Base-by-base conservation (phyloP, 306 rosid genomes). In the Quillaja saponaria region DNA sequence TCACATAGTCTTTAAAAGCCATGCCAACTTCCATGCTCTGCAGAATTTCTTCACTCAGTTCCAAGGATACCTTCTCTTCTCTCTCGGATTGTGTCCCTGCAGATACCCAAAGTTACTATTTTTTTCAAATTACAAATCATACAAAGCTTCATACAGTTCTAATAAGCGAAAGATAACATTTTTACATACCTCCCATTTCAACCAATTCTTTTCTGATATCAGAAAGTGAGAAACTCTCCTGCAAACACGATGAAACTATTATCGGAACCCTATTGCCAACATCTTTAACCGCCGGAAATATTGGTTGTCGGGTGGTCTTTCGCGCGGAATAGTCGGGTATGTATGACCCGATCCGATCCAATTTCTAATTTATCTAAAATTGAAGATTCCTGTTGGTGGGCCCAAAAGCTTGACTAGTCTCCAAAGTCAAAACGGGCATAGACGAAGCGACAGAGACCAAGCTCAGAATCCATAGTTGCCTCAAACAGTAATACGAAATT, bases 1-100 rank as follows among this genome's bases (percentile, higher is more conserved):
- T 68, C 63, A 88, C 98, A 52, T 88, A 92, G 78, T 88, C 98
- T 78, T 87, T 82, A 76, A 92, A 92, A 34, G 90, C 76, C 87
- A 92, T 80, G 69, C 98, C 98, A 12, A 92, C 95, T 86, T 92
- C 98, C 98, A 92, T 92, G 80, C 98, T 88, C 49, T 84, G 98
- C 72, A 88, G 81, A 71, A 88, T 82, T 73, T 88, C 98, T 78
- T 92, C 95, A 6, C 88, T 92, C 40, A 88, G 85, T 71, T 92
- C 98, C 87, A 92, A 39, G 19, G 95, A 88, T 1, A 79, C 96
- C 78, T 92, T 92, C 40, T 92, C 98, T 75, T 92, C 98, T 74
- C 90, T 74, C 73, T 92, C 98, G 8, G 69, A 41, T 71, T 64
- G 88, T 7, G 72, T 72, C 68, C 95, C 89, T 83, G 62, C 47